Percentiles rank a stretch among this genome's conserved stretches.
Evolutionary conservation across 441 rosid genomes (phyloP).

Genomic region (Aleurites moluccanus): DNA sequence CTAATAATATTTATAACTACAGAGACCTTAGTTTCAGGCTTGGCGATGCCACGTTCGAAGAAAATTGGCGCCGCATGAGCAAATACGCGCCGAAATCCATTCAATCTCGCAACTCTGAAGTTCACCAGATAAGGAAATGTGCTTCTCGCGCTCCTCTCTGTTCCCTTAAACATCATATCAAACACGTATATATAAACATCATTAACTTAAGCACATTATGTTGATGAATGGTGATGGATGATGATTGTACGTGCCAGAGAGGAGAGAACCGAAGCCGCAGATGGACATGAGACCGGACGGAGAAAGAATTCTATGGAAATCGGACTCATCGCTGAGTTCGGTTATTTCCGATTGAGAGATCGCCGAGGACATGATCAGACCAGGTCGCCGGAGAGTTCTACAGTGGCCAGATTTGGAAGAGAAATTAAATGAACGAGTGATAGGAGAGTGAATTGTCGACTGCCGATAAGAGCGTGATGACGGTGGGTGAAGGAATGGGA

Average conservation of each 20-base stretch:
- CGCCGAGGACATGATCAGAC: conserved; percentile 25
- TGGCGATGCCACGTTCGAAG: conserved; percentile 94
- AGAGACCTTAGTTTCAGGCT: conserved; percentile 65
- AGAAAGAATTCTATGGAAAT: conserved; percentile 53
- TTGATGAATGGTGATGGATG: not conserved
- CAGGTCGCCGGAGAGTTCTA: conserved; percentile 8
- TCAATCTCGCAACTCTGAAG: conserved; percentile 74
- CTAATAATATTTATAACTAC: not conserved
- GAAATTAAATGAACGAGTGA: not conserved
- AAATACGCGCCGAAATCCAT: conserved; percentile 79
- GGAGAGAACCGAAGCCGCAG: conserved; percentile 92
- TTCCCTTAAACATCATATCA: conserved; percentile 4
- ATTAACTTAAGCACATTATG: not conserved
- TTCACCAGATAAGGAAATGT: conserved; percentile 78
- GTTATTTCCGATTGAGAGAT: conserved; percentile 21
- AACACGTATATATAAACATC: not conserved
- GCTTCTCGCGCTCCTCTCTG: conserved; percentile 85
- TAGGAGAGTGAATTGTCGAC: conserved; percentile 4
- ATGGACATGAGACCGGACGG: conserved; percentile 67
- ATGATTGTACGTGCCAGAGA: conserved; percentile 50
- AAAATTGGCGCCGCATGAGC: conserved; percentile 85
- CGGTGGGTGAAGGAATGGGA: not conserved
- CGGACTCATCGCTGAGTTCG: conserved; percentile 55
- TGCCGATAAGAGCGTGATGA: conserved; percentile 8
- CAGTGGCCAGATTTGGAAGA: not conserved